Base-by-base conservation (phyloP, 805 yeast genomes). In the Wickerhamiella parazyma region DNA sequence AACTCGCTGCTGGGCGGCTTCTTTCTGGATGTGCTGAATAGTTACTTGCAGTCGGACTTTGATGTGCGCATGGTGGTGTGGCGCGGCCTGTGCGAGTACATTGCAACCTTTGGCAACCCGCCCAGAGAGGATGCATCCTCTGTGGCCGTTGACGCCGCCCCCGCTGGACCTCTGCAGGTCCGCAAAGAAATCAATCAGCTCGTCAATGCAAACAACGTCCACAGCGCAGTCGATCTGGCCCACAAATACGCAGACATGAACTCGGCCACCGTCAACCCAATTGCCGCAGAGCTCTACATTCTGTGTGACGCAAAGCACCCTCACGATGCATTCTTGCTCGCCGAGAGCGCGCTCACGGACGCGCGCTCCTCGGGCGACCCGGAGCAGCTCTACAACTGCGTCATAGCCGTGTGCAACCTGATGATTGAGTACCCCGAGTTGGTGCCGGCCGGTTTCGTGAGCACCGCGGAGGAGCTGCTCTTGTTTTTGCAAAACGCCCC, bases 1-100 rank as follows among this genome's bases (percentile, higher is more conserved):
- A 31, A 31, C 31, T 39, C 42, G 7, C 28, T 39, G 11, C 26
- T 39, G 12, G 42, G 42, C 5, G 42, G 42, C 14, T 39, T 39
- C 14, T 34, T 31, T 10, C 19, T n/a, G 14, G 42, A 39, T 17
- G 21, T 39, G 21, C 16, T 28, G 7, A 11, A 11, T 2, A 7
- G n/a, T 16, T 28, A 12, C 12, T 11, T 12, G 16, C 14, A 11
- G 8, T 11, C 31, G 6, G 31, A 28, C 14, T 28, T 28, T 28
- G 31, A 28, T n/a, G 31, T 28, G 31, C 31, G 31, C 31, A 3
- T 28, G 8, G 16, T n/a, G 2, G 5, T 28, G 16, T 28, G 31
- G 31, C 31, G 12, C 4, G 16, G 16, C 6, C 12, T 28, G 14
- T 28, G 31, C 16, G 31, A 12, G 8, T 28, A 28, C n/a, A n/a